Evolutionary conservation across 1,139 yeast genomes (phyloP), one percentile per base, ranked within the genome.

Genomic region (Diutina mesorugosa): DNA sequence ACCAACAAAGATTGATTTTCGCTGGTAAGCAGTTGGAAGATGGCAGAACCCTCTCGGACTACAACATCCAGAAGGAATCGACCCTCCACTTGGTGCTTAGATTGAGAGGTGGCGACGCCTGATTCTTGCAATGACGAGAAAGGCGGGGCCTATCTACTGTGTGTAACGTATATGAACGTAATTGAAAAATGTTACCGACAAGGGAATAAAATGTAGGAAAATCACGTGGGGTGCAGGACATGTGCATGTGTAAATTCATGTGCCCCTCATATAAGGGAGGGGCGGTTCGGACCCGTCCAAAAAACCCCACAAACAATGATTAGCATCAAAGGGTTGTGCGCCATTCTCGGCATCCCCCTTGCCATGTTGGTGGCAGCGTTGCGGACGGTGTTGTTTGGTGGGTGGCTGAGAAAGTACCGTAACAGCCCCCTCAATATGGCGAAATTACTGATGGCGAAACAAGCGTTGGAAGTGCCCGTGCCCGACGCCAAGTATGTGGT

Each of bases 11-110:
- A 77, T 81, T 88, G 72, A 88, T 88, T 77, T 88, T 88, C 68
- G 95, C 95, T 66, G 96, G 96, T 79, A 88, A 88, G 82, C 96
- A 88, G 79, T 84, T 88, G 72, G 96, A 88, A 76, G 95, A 82
- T 59, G 87, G 86, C 56, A 80, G 86, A 78, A 81, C 86, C 41
- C 67, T 82, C 50, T 81, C 86, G 52, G 86, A 66, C 67, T 82
- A 81, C 79, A 82, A 82, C 73, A 82, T 82, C 60, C 87, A 82
- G 69, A 82, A 82, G 69, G 86, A 81, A 66, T 81, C 86, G 60
- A 87, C 95, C 63, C 76, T 87, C 62, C 95, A 87, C 76, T 82
- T 87, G 77, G 95, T 87, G 61, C 80, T 87, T 68, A 88, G 95
- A 80, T 84, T 88, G 74, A 88, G 95, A 83, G 95, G 95, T 81